Base-by-base conservation (phyloP, 371 early-diverging fungal species). In the Scutellospora calospora region DNA sequence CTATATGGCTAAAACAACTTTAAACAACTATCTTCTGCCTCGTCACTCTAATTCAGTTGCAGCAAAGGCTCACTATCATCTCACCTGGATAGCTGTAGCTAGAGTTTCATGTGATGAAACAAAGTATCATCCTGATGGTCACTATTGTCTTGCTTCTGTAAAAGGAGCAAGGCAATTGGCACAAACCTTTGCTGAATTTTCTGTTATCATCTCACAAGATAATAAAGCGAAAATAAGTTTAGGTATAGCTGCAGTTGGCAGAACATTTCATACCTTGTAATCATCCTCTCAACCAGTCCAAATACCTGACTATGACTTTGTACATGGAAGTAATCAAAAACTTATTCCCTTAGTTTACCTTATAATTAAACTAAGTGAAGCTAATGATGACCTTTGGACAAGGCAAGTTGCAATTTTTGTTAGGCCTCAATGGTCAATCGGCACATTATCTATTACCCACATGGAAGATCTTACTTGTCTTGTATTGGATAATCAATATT, bases 391-490 rank as follows among this genome's bases (percentile, higher is more conserved):
- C 5, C 29, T 63, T 14, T 31, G 63, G 29, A 63, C 31, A 31
- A 31, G 31, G 29, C 5, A 63, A 33, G 16, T 63, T 27, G 8
- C 63, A 14, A 63, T 63, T 63, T 63, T 63, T 63, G 18, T 63
- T 27, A 11, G 63, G 22, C 63, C 14, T 33, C 63, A 63, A 63
- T 63, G 31, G 63, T 63, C 63, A 14, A 5, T 63, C 29, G 31
- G 63, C 33, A 65, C 65, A 65, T 65, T 5, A 31, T 65, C 65
- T 18, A 25, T 65, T 33, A 65, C 65, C 25, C 65, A 65, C 35
- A 65, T 65, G 65, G 31, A 65, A 35, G 65, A 65, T 33, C 65
- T 65, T 11, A 16, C 25, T 31, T 16, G 65, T 20, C 65, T 68
- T 66, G 33, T 16, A 8, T 63, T 16, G 63, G 27, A 63, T 63